These are phyloP conservation scores for Clavispora fructus DNA, from an alignment of 805 yeast genomes.

Conservation along the genomic window DNA sequence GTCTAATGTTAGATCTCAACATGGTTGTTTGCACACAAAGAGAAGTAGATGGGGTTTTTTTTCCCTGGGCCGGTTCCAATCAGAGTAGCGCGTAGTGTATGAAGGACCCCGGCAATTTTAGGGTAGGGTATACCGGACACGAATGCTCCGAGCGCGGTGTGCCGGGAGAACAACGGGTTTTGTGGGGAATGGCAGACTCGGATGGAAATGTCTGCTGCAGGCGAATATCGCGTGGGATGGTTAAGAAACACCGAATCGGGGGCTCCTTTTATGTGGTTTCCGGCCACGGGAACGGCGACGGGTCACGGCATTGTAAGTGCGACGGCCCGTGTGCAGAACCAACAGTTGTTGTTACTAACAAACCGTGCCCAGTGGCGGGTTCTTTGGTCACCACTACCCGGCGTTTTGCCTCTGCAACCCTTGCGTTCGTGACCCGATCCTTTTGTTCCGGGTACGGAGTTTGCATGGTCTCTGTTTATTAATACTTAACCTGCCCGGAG, in stretches of 20 bases:
- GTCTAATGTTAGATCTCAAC: constrained; percentile 22
- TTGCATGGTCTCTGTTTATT: too few species aligned
- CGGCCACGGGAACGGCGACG: neutral
- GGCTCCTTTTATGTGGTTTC: neutral
- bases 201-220: neutral
- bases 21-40: constrained; percentile 3
- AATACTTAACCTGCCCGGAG: too few species aligned
- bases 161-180: neutral
- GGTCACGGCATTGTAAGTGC: neutral
- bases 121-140: constrained; percentile 3
- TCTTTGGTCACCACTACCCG: too few species aligned
- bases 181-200: neutral
- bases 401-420: too few species aligned
- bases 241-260: too few species aligned
- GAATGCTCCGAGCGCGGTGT: constrained; percentile 2
- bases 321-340: neutral
- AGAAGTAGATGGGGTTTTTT: constrained; percentile 3
- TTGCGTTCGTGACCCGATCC: too few species aligned
- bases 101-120: constrained; percentile 1
- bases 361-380: too few species aligned
- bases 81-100: neutral
- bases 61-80: neutral
- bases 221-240: neutral
- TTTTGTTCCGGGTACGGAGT: too few species aligned
- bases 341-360: too few species aligned